Percentiles rank a stretch among this genome's conserved stretches.
Evolutionary conservation across 2,329 filamentous ascomycete species (phyloP).

Genomic region (Colletotrichum noveboracense): DNA sequence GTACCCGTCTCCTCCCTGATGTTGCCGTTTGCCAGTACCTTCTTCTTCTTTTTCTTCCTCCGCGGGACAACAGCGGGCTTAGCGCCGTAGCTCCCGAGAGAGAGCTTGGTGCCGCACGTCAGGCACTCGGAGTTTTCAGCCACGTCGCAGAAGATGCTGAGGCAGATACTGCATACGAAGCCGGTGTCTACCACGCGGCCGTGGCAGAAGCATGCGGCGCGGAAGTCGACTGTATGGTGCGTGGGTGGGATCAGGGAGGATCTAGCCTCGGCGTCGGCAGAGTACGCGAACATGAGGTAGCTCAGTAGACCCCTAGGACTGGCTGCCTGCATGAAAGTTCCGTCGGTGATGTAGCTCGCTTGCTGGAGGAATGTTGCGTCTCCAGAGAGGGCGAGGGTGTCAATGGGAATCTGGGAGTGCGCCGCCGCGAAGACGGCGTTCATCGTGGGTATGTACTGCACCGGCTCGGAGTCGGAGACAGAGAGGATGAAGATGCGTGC

Average conservation of each 20-base stretch:
- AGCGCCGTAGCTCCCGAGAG: slow-evolving; percentile 76
- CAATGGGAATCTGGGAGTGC: slow-evolving; percentile 85
- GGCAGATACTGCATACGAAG: slow-evolving; percentile 94
- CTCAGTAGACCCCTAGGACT: slow-evolving; percentile 79
- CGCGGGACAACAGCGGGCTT: slow-evolving; percentile 77
- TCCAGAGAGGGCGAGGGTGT: slow-evolving; percentile 85
- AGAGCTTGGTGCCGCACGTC: slow-evolving; percentile 81
- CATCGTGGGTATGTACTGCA: slow-evolving; percentile 98
- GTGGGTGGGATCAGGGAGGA: slow-evolving; percentile 77
- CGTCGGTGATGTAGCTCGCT: slow-evolving; percentile 69
- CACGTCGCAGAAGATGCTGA: slow-evolving; percentile 86
- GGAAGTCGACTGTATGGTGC: slow-evolving; percentile 89
- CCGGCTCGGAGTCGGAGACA: slow-evolving; percentile 82
- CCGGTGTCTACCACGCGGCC: slow-evolving; percentile 88
- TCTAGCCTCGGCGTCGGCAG: slow-evolving; percentile 65
- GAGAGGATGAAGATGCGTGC: slow-evolving; percentile 89
- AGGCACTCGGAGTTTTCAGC: slow-evolving; percentile 72
- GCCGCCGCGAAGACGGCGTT: slow-evolving; percentile 97
- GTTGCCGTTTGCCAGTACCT: slow-evolving; percentile 50
- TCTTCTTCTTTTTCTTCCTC: slow-evolving; percentile 81
- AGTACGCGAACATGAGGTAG: slow-evolving; percentile 93
- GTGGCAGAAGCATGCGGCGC: slow-evolving; percentile 98
- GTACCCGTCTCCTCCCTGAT: slow-evolving; percentile 63
- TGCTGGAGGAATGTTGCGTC: slow-evolving; percentile 94
- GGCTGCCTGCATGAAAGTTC: slow-evolving; percentile 57